Conservation (phyloP, 2,329 filamentous ascomycete species). For the Ophiosphaerella korrae region DNA sequence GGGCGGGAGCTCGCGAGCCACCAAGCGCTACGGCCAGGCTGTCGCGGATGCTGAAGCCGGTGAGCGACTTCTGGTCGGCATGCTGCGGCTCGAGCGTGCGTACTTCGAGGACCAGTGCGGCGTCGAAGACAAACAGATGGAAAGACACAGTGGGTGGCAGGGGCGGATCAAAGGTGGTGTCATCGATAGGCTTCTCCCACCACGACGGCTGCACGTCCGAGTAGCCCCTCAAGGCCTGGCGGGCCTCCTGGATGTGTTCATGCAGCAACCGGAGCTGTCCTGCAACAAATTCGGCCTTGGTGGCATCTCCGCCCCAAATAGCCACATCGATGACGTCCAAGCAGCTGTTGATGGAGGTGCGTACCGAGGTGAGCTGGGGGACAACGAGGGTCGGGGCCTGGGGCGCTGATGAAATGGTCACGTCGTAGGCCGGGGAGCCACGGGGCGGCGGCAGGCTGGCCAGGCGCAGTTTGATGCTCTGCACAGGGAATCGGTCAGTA, state of each 20-base stretch:
- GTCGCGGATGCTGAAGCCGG: constrained; percentile 61
- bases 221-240: constrained; percentile 61
- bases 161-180: constrained; percentile 63
- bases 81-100: constrained; percentile 65
- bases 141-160: constrained; percentile 74
- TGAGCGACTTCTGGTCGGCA: constrained; percentile 36
- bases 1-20: constrained; percentile 46
- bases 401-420: constrained; percentile 59
- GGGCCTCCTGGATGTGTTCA: constrained; percentile 67
- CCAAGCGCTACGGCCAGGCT: constrained; percentile 57
- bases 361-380: constrained; percentile 71
- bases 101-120: constrained; percentile 65
- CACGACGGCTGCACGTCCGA: constrained; percentile 58
- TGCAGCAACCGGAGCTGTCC: constrained; percentile 63
- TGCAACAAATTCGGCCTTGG: constrained; percentile 62
- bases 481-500: constrained; percentile 6
- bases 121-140: constrained; percentile 63
- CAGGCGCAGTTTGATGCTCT: constrained; percentile 80
- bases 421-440: constrained; percentile 56
- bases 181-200: constrained; percentile 60
- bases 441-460: constrained; percentile 66
- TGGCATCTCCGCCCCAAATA: constrained; percentile 71
- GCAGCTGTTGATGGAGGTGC: constrained; percentile 79
- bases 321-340: constrained; percentile 83
- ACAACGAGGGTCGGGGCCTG: constrained; percentile 65